These are phyloP conservation scores for Moesziomyces sp. DNA, from an alignment of 1,284 basidiomycete species.

Conservation along the genomic window DNA sequence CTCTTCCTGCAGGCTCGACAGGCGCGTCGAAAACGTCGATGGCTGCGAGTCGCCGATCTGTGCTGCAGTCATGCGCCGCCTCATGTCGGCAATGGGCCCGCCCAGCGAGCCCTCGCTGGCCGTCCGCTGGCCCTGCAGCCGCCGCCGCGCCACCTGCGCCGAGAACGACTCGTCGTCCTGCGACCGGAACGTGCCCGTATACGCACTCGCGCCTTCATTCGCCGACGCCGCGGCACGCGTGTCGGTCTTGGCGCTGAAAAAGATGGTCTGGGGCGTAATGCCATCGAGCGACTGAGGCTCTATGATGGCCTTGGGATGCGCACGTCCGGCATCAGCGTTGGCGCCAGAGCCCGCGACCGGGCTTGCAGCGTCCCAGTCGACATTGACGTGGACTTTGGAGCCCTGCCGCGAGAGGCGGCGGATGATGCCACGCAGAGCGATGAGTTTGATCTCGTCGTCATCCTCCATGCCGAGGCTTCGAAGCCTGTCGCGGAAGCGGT, in stretches of 20 bases:
- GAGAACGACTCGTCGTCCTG: slow-evolving; percentile 54
- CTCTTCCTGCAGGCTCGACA: slow-evolving; percentile 41
- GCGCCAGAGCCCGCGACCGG: neutral
- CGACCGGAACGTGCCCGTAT: slow-evolving; percentile 47
- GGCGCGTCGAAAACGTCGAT: slow-evolving; percentile 29
- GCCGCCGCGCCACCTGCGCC: slow-evolving; percentile 45
- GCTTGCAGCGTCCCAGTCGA: slow-evolving; percentile 20
- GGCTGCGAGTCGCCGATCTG: slow-evolving; percentile 19
- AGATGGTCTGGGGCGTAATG: slow-evolving; percentile 94
- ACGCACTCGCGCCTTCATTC: slow-evolving; percentile 31
- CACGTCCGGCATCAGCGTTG: slow-evolving; percentile 6
- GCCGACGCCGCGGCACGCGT: slow-evolving; percentile 9
- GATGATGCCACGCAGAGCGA: slow-evolving; percentile 87
- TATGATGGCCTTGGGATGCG: slow-evolving; percentile 70
- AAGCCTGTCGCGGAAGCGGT: slow-evolving; percentile 77
- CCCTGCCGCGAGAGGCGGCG: slow-evolving; percentile 65
- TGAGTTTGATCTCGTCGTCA: slow-evolving; percentile 81
- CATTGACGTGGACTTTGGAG: slow-evolving; percentile 18
- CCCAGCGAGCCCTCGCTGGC: slow-evolving; percentile 41
- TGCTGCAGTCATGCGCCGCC: slow-evolving; percentile 39
- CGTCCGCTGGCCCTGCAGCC: slow-evolving; percentile 47
- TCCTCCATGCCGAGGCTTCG: slow-evolving; percentile 83
- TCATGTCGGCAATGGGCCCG: slow-evolving; percentile 50
- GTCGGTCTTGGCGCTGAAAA: slow-evolving; percentile 74
- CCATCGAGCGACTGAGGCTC: slow-evolving; percentile 75